Evolutionary conservation across 2,329 filamentous ascomycete genomes (phyloP).

Genomic region (Verticillium tricorpus): DNA sequence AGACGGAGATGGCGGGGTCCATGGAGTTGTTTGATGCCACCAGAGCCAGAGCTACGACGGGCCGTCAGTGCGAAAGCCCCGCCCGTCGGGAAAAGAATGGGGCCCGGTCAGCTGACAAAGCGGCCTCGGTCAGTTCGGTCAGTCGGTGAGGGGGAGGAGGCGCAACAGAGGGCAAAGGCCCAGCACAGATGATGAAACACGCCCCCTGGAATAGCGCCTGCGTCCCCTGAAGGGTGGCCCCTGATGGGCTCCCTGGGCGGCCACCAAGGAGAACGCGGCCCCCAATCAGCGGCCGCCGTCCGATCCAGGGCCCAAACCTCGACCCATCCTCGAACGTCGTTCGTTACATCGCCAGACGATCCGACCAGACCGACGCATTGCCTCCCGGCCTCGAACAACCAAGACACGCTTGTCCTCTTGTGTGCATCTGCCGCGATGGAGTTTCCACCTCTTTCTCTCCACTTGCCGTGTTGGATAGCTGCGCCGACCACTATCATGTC

Average conservation of each 20-base stretch:
- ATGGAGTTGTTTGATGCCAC: background rate
- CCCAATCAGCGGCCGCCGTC: constrained; percentile 4
- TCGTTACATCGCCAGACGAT: constrained; percentile 30
- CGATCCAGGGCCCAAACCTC: constrained; percentile 3
- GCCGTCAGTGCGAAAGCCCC: too few relatives aligned
- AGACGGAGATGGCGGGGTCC: background rate
- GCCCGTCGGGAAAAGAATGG: background rate
- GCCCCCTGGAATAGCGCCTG: background rate
- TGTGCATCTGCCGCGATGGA: background rate
- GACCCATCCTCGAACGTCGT: constrained; percentile 23
- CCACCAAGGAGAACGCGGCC: background rate
- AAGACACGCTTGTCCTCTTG: background rate
- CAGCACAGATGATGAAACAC: background rate
- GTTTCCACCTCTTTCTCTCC: background rate
- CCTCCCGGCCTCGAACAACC: constrained; percentile 11
- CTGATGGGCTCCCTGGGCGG: background rate
- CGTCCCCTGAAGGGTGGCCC: background rate
- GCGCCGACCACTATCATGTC: background rate
- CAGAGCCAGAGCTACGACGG: too few relatives aligned
- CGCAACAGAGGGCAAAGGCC: background rate
- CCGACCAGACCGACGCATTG: constrained; percentile 28
- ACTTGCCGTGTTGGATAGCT: constrained; percentile 3
- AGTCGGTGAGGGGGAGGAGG: background rate
- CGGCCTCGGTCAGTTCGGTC: background rate
- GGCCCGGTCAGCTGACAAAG: background rate